Percentiles rank a stretch among this genome's conserved stretches.
phyloP scores from a whole-genome alignment of 345 rosid species.

The Arabidopsis thaliana region DNA sequence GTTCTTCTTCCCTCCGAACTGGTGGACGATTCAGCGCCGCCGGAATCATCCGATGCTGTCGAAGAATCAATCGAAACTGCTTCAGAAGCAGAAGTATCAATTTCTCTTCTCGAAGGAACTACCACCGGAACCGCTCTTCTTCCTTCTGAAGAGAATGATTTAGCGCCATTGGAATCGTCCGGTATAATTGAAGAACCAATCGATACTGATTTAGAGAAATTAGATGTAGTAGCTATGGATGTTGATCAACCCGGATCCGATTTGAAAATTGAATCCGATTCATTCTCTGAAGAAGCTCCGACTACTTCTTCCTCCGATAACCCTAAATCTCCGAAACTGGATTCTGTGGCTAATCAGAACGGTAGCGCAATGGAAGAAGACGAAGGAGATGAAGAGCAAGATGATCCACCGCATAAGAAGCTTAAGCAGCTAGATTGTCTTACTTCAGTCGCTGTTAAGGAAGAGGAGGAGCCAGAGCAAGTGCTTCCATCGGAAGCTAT shows the following conservation, averaged over 20 bases:
- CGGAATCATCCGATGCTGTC: constrained; percentile 5
- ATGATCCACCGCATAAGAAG: constrained; percentile 66
- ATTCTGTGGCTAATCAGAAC: constrained; percentile 20
- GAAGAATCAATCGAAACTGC: constrained; percentile 30
- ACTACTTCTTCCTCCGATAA: constrained; percentile 78
- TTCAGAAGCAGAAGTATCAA: constrained; percentile 12
- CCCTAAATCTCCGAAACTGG: constrained; percentile 59
- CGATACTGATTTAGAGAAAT: constrained; percentile 32
- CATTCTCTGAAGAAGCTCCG: constrained; percentile 65
- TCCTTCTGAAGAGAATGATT: constrained; percentile 1
- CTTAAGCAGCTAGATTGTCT: constrained; percentile 64
- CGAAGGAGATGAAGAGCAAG: constrained; percentile 64
- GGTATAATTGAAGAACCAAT: constrained; percentile 26
- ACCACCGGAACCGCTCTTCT: not conserved
- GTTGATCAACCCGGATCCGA: constrained; percentile 38
- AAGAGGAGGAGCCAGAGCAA: constrained; percentile 31
- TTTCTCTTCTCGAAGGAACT: constrained; percentile 1
- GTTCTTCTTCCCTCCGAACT: not conserved
- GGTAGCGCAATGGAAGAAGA: constrained; percentile 37
- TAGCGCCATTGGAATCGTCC: not conserved
- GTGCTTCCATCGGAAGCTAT: constrained; percentile 32
- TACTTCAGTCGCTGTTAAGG: constrained; percentile 31
- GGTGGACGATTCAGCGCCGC: not conserved
- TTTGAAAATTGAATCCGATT: constrained; percentile 53
- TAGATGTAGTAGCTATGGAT: constrained; percentile 4